Conservation (phyloP, 2,329 filamentous ascomycete genomes). For the Xylariaceae sp. region DNA sequence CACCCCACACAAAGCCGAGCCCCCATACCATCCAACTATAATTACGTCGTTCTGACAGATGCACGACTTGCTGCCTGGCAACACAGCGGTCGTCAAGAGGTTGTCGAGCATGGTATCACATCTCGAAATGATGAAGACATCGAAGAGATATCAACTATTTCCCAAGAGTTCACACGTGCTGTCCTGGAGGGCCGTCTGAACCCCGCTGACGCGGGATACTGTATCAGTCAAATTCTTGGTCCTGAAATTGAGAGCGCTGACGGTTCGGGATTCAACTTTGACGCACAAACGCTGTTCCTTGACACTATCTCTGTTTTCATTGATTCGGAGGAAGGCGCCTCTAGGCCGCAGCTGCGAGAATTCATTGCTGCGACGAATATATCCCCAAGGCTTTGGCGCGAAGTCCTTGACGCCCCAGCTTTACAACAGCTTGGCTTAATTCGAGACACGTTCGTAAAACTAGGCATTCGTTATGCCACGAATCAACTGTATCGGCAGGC, state of each 20-base stretch:
- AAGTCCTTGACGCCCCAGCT: slow-evolving; percentile 78
- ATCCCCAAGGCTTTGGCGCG: slow-evolving; percentile 71
- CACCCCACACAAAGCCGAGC: slow-evolving; percentile 32
- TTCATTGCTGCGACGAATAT: slow-evolving; percentile 76
- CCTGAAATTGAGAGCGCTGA: slow-evolving; percentile 55
- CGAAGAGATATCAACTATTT: slow-evolving; percentile 69
- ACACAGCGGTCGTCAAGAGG: slow-evolving; percentile 64
- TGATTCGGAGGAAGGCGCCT: slow-evolving; percentile 64
- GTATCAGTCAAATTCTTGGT: slow-evolving; percentile 74
- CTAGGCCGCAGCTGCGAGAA: slow-evolving; percentile 58
- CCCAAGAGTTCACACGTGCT: slow-evolving; percentile 83
- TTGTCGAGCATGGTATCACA: slow-evolving; percentile 67
- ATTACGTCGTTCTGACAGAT: slow-evolving; percentile 77
- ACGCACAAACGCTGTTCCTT: slow-evolving; percentile 73
- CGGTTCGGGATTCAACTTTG: slow-evolving; percentile 51
- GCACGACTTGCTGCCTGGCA: slow-evolving; percentile 70
- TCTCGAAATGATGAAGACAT: slow-evolving; percentile 70
- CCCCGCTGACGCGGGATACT: slow-evolving; percentile 68
- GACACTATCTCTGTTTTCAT: slow-evolving; percentile 81
- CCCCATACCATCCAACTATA: slow-evolving; percentile 55
- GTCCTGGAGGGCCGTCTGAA: slow-evolving; percentile 70
- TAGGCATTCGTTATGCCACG: slow-evolving; percentile 87
- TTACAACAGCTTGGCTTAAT: slow-evolving; percentile 79
- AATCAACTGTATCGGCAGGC: slow-evolving; percentile 93
- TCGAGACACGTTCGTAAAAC: slow-evolving; percentile 78